Conservation (phyloP, 2,329 filamentous ascomycete genomes). For the Epicoccum sorghinum region DNA sequence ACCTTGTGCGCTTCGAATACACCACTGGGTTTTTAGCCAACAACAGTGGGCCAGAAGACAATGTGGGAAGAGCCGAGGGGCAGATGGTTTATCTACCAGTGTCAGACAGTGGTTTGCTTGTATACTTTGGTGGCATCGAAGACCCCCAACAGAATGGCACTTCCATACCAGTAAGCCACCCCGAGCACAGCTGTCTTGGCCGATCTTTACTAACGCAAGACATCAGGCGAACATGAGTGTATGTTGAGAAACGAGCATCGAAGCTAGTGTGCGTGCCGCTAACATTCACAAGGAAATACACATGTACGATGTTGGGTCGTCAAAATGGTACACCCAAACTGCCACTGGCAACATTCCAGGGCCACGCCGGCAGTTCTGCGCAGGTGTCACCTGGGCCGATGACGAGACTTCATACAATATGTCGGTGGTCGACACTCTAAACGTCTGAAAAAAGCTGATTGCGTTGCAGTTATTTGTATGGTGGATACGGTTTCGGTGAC, state of each 20-base stretch:
- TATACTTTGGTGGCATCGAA: constrained; percentile 67
- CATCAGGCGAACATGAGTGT: constrained; percentile 46
- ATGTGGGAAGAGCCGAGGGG: constrained; percentile 63
- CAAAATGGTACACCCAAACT: constrained; percentile 65
- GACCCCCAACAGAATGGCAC: constrained; percentile 57
- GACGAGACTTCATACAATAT: constrained; percentile 70
- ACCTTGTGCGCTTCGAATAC: constrained; percentile 65
- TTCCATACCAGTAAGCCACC: constrained; percentile 36
- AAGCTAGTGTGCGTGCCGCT: not conserved
- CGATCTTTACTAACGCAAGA: not conserved
- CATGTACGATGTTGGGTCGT: constrained; percentile 65
- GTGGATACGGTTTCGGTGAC: constrained; percentile 59
- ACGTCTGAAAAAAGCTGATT: not conserved
- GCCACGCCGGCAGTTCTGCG: constrained; percentile 65
- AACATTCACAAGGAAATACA: constrained; percentile 54
- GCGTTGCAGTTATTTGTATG: constrained; percentile 63
- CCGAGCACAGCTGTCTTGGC: no score
- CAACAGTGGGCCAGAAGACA: constrained; percentile 61
- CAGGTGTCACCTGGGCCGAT: constrained; percentile 63
- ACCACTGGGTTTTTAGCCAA: constrained; percentile 59
- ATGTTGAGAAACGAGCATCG: constrained; percentile 2
- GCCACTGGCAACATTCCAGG: constrained; percentile 61
- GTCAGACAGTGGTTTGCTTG: constrained; percentile 63
- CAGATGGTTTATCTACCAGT: constrained; percentile 65
- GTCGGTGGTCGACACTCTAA: constrained; percentile 43